These are phyloP conservation scores for Fusarium sp. DNA, from an alignment of 2,329 filamentous ascomycete species.

Conservation along the genomic window DNA sequence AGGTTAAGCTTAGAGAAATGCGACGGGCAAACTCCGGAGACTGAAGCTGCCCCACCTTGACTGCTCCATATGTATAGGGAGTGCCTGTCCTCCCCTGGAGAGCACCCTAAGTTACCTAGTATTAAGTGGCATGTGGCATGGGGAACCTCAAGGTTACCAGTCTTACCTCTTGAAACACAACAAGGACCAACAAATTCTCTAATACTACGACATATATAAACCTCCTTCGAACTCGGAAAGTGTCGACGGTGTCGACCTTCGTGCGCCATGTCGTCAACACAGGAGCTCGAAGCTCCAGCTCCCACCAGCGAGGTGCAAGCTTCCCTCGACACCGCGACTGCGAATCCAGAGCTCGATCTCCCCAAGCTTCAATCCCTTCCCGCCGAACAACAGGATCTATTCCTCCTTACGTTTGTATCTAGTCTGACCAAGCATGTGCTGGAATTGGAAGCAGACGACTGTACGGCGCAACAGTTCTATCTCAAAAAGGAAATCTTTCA, in stretches of 20 bases:
- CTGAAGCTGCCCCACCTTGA: conserved; percentile 33
- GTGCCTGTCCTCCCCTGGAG: conserved; percentile 32
- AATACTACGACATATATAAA: conserved; percentile 20
- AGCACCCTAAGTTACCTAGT: conserved; percentile 18
- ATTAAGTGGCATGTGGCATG: conserved; percentile 44
- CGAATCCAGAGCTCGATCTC: conserved; percentile 86
- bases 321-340: conserved; percentile 57
- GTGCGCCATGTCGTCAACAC: conserved; percentile 55
- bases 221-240: conserved; percentile 21
- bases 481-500: conserved; percentile 96
- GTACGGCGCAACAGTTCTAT: conserved; percentile 89
- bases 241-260: conserved; percentile 39
- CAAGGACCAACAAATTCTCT: conserved; percentile 27
- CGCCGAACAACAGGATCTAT: conserved; percentile 95
- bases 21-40: conserved; percentile 51
- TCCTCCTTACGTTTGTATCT: conserved; percentile 89
- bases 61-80: conserved; percentile 12
- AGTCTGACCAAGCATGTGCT: conserved; percentile 85
- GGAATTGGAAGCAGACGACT: conserved; percentile 79
- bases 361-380: conserved; percentile 90
- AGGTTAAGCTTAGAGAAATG: conserved; percentile 29
- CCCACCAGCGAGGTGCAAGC: conserved; percentile 50
- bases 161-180: conserved; percentile 35
- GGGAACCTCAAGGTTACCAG: conserved; percentile 42
- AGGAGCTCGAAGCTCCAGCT: conserved; percentile 54